Evolutionary conservation across 805 yeast species (phyloP).

Genomic region (Monosporozyma aerobia): DNA sequence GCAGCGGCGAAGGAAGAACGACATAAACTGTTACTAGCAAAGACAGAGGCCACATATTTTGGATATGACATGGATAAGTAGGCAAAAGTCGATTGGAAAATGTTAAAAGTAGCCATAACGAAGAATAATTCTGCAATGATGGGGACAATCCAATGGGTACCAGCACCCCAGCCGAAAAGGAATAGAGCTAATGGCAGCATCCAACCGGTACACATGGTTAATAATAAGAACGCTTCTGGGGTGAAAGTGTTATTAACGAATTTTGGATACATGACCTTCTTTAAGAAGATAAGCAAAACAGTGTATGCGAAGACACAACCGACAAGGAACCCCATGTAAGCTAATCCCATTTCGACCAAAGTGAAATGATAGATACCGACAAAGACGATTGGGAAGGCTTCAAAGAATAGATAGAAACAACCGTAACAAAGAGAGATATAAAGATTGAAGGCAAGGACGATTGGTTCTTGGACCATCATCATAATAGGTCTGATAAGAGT

Average conservation of each 20-base stretch:
- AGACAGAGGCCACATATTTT: slow-evolving; percentile 45
- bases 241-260: slow-evolving; percentile 21
- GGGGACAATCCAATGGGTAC: slow-evolving; percentile 42
- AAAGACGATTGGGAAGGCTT: slow-evolving; percentile 51
- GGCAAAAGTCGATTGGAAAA: slow-evolving; percentile 44
- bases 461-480: slow-evolving; percentile 44
- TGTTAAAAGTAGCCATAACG: slow-evolving; percentile 32
- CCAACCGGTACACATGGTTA: slow-evolving; percentile 33
- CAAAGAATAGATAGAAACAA: slow-evolving; percentile 46
- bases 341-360: slow-evolving; percentile 36
- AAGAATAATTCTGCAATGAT: slow-evolving; percentile 36
- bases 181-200: slow-evolving; percentile 37
- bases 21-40: slow-evolving; percentile 45
- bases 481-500: slow-evolving; percentile 41
- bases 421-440: slow-evolving; percentile 47
- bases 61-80: slow-evolving; percentile 42
- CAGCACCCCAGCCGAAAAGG: slow-evolving; percentile 43
- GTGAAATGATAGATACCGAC: slow-evolving; percentile 37
- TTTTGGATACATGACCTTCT: slow-evolving; percentile 20
- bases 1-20: slow-evolving; percentile 46
- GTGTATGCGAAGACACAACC: slow-evolving; percentile 36
- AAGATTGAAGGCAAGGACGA: slow-evolving; percentile 41
- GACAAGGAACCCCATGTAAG: slow-evolving; percentile 38
- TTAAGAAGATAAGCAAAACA: slow-evolving; percentile 19
- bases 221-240: slow-evolving; percentile 36